Base-by-base conservation (phyloP, 257 asterid species). In the Primulina tabacum region DNA sequence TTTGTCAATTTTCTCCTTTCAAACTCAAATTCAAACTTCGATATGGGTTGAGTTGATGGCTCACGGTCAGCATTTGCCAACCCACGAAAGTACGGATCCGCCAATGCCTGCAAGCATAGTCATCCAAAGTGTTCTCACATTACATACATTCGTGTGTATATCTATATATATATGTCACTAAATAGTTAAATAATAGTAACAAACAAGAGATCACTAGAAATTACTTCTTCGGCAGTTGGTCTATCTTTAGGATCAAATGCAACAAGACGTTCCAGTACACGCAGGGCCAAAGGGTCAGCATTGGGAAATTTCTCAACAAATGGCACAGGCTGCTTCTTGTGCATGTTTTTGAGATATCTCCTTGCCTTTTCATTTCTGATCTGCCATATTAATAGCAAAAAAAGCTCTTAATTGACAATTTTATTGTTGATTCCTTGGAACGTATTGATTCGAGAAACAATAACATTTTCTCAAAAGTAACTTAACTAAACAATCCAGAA, bases 1-100 rank as follows among this genome's bases (percentile, higher is more conserved):
- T 90, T 92, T 33, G 90, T 56, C 73, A 92, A 78, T 74, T 92
- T 92, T 76, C 90, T 85, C 83, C 97, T 79, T 81, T 92, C 98
- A 76, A 92, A 92, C 77, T 92, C 98, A 74, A 92, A 92, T 75
- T 92, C 98, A 50, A 92, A 91, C 81, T 92, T 92, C 8, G 98
- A 88, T 84, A 92, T 92, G 32, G 98, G 88, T 35, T 76, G 85
- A 73, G 95, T 82, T 7, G 90, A 75, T 2, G 98, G 98, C 77
- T 92, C 97, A 30, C 96, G 95, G 10, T 90, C 98, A 77, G 78
- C 87, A 79, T 86, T 88, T 20, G 95, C 73, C 83, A 92, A 75
- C 66, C 90, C 90, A 10, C 67, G 68, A 75, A 92, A 92, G 80
- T 92, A 92, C 60, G 96, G 95, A 83, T 90, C 92, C 78, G 78